A percentile compares a stretch with the other conserved stretches of the same genome.
phyloP scores from a whole-genome alignment of 139 green algal genomes.

The Marvania coccoides region DNA sequence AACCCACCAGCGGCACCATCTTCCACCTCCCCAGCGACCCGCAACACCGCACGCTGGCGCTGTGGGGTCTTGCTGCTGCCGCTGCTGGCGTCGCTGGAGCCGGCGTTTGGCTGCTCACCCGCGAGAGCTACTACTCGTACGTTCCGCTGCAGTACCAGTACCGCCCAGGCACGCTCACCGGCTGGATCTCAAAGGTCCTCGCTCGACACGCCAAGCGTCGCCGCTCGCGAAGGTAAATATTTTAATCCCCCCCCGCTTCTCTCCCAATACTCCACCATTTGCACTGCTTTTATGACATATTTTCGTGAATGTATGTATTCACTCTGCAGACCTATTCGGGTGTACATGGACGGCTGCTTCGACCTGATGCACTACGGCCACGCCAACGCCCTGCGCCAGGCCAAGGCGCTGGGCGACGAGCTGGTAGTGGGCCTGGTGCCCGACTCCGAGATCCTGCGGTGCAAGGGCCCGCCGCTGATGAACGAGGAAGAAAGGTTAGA shows the following conservation, averaged over 20 bases:
- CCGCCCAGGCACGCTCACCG: slow-evolving; percentile 76
- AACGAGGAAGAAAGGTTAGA: slow-evolving; percentile 78
- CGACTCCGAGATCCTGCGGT: slow-evolving; percentile 86
- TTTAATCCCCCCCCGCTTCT: neutral
- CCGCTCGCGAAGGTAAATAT: slow-evolving; percentile 39
- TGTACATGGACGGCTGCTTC: slow-evolving; percentile 99
- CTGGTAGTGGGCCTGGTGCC: slow-evolving; percentile 94
- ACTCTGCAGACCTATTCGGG: slow-evolving; percentile 61
- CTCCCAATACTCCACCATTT: neutral
- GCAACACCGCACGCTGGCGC: neutral
- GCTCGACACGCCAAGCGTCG: slow-evolving; percentile 67
- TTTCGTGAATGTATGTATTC: too few relatives aligned
- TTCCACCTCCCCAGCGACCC: slow-evolving; percentile 1
- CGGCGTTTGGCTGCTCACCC: slow-evolving; percentile 19
- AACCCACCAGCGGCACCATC: neutral
- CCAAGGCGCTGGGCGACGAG: slow-evolving; percentile 76
- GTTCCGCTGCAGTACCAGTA: slow-evolving; percentile 80
- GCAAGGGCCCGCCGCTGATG: slow-evolving; percentile 89
- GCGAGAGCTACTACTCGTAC: slow-evolving; percentile 25
- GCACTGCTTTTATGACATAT: neutral
- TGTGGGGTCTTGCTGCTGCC: neutral
- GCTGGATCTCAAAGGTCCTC: slow-evolving; percentile 65
- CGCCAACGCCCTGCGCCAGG: slow-evolving; percentile 94
- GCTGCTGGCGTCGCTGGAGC: slow-evolving; percentile 2
- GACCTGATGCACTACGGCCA: slow-evolving; percentile 99